phyloP scores from a whole-genome alignment of 768 basidiomycete genomes.

The Leucogyrophana mollusca region DNA sequence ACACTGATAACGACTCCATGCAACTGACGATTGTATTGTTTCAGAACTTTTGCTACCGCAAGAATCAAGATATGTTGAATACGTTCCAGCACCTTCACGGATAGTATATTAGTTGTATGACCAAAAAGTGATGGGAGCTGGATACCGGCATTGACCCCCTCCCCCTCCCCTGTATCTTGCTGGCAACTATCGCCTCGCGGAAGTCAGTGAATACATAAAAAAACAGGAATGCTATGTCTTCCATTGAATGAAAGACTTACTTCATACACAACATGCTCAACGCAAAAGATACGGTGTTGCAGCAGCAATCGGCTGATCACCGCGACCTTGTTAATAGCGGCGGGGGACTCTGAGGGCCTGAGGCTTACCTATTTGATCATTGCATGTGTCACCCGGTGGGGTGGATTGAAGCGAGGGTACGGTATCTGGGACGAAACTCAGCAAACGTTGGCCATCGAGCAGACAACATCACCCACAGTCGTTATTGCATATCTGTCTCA shows the following conservation, averaged over 20 bases:
- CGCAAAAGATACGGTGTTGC: constrained; percentile 19
- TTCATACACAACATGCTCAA: constrained; percentile 26
- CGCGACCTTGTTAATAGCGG: not conserved
- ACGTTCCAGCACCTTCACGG: constrained; percentile 16
- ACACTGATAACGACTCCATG: not conserved
- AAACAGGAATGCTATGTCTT: not conserved
- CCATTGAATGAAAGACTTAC: constrained; percentile 7
- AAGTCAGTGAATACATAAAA: not conserved
- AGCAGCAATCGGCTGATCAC: constrained; percentile 15
- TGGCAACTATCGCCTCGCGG: constrained; percentile 12
- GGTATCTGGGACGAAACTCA: not conserved
- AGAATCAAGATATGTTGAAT: constrained; percentile 11
- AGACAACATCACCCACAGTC: constrained; percentile 10
- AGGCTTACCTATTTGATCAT: constrained; percentile 2
- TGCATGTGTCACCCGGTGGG: constrained; percentile 1
- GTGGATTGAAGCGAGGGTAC: not conserved
- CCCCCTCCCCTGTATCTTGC: constrained; percentile 10
- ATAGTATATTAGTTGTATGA: not conserved
- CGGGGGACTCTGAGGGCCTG: not conserved
- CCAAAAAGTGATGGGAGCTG: not conserved
- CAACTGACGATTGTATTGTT: constrained; percentile 7
- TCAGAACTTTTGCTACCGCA: constrained; percentile 1
- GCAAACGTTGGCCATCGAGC: not conserved
- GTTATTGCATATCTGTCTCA: constrained; percentile 19
- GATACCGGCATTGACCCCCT: constrained; percentile 4